phyloP scores from a whole-genome alignment of 148 eudicot species.

The Linanthus parryae region DNA sequence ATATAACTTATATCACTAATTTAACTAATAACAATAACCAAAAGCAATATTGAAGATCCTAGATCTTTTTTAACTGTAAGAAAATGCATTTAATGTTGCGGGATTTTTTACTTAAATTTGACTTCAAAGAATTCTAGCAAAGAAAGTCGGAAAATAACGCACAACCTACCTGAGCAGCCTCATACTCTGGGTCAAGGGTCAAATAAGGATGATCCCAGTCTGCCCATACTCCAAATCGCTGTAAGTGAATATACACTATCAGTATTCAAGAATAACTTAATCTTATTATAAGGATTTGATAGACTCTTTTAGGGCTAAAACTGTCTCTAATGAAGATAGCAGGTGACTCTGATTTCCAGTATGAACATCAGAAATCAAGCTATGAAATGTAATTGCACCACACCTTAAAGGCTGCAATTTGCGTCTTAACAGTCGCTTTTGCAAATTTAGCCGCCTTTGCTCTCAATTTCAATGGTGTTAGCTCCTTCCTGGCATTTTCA shows the following conservation, averaged over 20 bases:
- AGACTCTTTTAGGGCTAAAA: too few relatives aligned
- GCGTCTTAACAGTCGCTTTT: slow-evolving; percentile 80
- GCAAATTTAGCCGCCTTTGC: slow-evolving; percentile 95
- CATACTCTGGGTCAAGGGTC: slow-evolving; percentile 91
- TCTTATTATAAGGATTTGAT: not conserved
- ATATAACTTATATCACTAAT: too few relatives aligned
- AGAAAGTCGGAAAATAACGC: not conserved
- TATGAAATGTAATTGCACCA: not conserved
- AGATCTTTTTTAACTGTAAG: not conserved
- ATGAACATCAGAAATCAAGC: not conserved
- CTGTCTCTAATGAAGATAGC: too few relatives aligned
- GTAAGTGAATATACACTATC: slow-evolving; percentile 10
- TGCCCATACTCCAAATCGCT: slow-evolving; percentile 94
- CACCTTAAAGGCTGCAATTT: slow-evolving; percentile 92
- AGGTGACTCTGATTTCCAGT: too few relatives aligned
- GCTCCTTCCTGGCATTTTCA: slow-evolving; percentile 78
- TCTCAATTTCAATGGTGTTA: slow-evolving; percentile 87
- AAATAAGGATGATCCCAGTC: slow-evolving; percentile 86
- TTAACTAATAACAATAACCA: too few relatives aligned
- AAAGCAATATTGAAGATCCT: not conserved
- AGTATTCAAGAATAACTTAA: not conserved
- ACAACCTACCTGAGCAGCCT: slow-evolving; percentile 74
- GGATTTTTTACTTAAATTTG: too few relatives aligned
- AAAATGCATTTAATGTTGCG: not conserved
- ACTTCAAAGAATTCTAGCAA: not conserved